A percentile compares a stretch with the other conserved stretches of the same genome.
phyloP scores from a whole-genome alignment of 2,329 filamentous ascomycete species.

The Nemania sp. region DNA sequence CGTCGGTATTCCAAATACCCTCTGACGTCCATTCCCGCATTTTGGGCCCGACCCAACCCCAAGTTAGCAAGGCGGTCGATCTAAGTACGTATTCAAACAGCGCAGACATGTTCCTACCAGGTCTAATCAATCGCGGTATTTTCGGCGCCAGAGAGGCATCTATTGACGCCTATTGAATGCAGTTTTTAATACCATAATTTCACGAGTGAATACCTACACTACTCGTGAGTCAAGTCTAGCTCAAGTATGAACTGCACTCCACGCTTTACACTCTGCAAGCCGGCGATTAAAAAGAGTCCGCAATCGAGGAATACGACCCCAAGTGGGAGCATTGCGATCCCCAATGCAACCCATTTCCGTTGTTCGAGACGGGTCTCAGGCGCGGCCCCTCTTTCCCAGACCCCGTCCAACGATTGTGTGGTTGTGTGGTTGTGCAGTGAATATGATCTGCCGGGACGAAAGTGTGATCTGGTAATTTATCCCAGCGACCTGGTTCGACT shows the following conservation, averaged over 20 bases:
- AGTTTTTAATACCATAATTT: neutral
- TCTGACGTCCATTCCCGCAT: slow-evolving; percentile 2
- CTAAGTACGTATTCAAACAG: too few species aligned
- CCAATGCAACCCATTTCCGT: slow-evolving; percentile 14
- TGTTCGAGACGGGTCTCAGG: slow-evolving; percentile 12
- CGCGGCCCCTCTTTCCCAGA: slow-evolving; percentile 12
- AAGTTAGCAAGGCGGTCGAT: neutral
- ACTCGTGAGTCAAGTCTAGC: neutral
- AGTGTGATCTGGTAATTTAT: slow-evolving; percentile 17
- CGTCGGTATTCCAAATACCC: slow-evolving; percentile 20
- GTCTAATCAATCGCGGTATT: neutral
- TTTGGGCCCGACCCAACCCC: neutral
- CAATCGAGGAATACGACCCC: neutral
- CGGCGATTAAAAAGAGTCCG: neutral
- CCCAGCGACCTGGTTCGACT: slow-evolving; percentile 24
- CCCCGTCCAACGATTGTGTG: neutral
- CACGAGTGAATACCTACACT: neutral
- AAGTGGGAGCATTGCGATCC: neutral
- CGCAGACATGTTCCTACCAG: neutral
- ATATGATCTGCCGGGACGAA: slow-evolving; percentile 23
- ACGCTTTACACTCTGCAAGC: neutral
- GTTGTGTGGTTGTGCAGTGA: slow-evolving; percentile 6
- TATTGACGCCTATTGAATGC: too few species aligned
- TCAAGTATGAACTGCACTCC: slow-evolving; percentile 10
- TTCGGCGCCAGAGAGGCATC: neutral